phyloP scores from a whole-genome alignment of 441 rosid species.

The Brassica hybrid region DNA sequence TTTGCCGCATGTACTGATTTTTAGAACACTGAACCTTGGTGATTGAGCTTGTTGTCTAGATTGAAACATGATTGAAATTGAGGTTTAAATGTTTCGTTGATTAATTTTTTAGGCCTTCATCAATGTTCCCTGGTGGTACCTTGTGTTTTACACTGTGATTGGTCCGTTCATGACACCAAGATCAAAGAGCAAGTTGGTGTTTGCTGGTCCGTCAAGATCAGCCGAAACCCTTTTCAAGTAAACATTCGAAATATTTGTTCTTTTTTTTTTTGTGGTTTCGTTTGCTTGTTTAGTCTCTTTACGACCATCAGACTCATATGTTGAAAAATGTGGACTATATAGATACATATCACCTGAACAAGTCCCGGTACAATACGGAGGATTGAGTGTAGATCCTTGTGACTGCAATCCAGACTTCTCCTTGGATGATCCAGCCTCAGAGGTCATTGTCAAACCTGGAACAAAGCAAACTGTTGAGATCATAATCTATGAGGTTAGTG shows the following conservation, averaged over 20 bases:
- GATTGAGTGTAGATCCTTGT: constrained; percentile 73
- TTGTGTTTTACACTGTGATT: constrained; percentile 70
- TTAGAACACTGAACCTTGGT: not conserved
- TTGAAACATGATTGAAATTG: not conserved
- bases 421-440: constrained; percentile 68
- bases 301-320: not conserved
- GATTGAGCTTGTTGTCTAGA: not conserved
- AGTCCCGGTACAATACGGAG: constrained; percentile 88
- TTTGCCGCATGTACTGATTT: not conserved
- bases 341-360: constrained; percentile 82
- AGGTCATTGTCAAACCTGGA: constrained; percentile 64
- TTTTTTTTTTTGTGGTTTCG: not conserved
- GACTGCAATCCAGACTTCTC: too few relatives aligned
- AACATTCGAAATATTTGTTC: not conserved
- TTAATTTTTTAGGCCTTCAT: constrained; percentile 58
- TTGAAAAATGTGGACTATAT: constrained; percentile 40
- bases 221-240: constrained; percentile 87
- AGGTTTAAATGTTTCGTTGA: constrained; percentile 12
- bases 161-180: constrained; percentile 86
- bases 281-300: constrained; percentile 19
- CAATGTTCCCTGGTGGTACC: constrained; percentile 95
- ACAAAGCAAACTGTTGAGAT: constrained; percentile 86
- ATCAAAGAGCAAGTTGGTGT: constrained; percentile 86
- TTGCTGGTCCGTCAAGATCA: constrained; percentile 72
- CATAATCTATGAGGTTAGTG: constrained; percentile 70